A percentile compares a stretch with the other conserved stretches of the same genome.
Evolutionary conservation across 495 filamentous ascomycete species (phyloP).

Genomic region (Arthonia radiata): DNA sequence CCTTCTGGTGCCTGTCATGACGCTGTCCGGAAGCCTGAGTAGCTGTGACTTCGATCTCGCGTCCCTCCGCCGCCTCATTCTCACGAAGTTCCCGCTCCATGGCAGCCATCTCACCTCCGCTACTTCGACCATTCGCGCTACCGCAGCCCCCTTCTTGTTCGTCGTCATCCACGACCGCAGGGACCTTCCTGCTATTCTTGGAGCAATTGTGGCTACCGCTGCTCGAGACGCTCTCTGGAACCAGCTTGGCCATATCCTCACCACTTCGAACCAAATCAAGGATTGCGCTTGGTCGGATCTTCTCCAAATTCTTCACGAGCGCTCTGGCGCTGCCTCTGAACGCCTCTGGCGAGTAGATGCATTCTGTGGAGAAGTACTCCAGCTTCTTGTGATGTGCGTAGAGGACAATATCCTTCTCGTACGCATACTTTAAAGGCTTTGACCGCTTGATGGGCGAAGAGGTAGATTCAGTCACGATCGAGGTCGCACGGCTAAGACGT

Average conservation of each 20-base stretch:
- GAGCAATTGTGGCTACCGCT: slow-evolving; percentile 11
- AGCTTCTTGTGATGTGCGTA: slow-evolving; percentile 91
- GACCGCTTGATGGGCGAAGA: slow-evolving; percentile 64
- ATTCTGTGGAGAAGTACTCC: slow-evolving; percentile 96
- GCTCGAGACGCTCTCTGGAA: slow-evolving; percentile 31
- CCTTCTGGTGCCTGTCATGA: slow-evolving; percentile 2
- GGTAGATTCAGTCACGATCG: slow-evolving; percentile 58
- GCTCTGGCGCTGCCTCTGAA: slow-evolving; percentile 79
- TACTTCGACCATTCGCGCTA: slow-evolving; percentile 39
- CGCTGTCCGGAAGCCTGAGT: slow-evolving; percentile 10
- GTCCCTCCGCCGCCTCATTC: slow-evolving; percentile 35
- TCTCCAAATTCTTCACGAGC: slow-evolving; percentile 85
- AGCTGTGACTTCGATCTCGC: slow-evolving; percentile 43
- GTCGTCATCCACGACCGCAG: slow-evolving; percentile 20
- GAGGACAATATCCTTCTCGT: slow-evolving; percentile 95
- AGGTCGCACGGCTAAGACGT: slow-evolving; percentile 69
- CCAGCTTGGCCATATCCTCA: slow-evolving; percentile 80
- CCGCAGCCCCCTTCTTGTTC: slow-evolving; percentile 52
- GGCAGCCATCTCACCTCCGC: slow-evolving; percentile 69
- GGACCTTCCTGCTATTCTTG: slow-evolving; percentile 7
- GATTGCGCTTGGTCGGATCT: slow-evolving; percentile 77
- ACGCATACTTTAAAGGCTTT: slow-evolving; percentile 93
- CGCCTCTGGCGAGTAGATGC: slow-evolving; percentile 95
- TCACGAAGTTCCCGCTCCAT: slow-evolving; percentile 61
- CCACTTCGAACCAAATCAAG: slow-evolving; percentile 84